These are phyloP conservation scores for Backusella tarrabulga DNA, from an alignment of 192 early-diverging fungal genomes.

Conservation along the genomic window DNA sequence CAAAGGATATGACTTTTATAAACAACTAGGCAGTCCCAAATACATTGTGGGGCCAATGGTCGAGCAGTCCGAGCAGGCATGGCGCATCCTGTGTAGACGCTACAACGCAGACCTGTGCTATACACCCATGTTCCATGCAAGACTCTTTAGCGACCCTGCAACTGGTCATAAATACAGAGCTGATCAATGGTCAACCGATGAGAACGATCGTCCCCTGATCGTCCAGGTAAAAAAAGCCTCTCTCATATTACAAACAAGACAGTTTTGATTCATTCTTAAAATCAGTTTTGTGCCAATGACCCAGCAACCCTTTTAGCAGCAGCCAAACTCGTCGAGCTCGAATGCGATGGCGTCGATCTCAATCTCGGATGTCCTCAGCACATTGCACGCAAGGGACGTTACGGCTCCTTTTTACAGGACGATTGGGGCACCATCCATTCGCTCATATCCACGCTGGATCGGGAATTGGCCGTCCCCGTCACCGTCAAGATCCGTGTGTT, in stretches of 20 bases:
- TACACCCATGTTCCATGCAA: constrained; percentile 98
- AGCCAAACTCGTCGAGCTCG: constrained; percentile 74
- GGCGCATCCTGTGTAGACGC: constrained; percentile 86
- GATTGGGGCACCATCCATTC: constrained; percentile 83
- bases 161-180: constrained; percentile 58
- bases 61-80: constrained; percentile 94
- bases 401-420: constrained; percentile 93
- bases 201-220: constrained; percentile 78
- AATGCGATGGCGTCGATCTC: constrained; percentile 93
- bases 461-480: constrained; percentile 82
- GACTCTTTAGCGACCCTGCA: constrained; percentile 70
- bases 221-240: constrained; percentile 57
- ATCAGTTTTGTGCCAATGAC: constrained; percentile 97
- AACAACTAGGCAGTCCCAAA: constrained; percentile 68
- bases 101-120: constrained; percentile 90
- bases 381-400: constrained; percentile 88
- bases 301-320: constrained; percentile 79
- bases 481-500: constrained; percentile 96
- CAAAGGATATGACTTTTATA: constrained; percentile 79
- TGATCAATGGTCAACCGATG: constrained; percentile 72
- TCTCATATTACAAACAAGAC: not conserved
- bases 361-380: constrained; percentile 97
- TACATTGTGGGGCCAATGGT: constrained; percentile 96
- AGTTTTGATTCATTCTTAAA: not conserved
- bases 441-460: constrained; percentile 73